These are phyloP conservation scores for Fusarium tjaetaba DNA, from an alignment of 2,329 filamentous ascomycete genomes.

Conservation along the genomic window DNA sequence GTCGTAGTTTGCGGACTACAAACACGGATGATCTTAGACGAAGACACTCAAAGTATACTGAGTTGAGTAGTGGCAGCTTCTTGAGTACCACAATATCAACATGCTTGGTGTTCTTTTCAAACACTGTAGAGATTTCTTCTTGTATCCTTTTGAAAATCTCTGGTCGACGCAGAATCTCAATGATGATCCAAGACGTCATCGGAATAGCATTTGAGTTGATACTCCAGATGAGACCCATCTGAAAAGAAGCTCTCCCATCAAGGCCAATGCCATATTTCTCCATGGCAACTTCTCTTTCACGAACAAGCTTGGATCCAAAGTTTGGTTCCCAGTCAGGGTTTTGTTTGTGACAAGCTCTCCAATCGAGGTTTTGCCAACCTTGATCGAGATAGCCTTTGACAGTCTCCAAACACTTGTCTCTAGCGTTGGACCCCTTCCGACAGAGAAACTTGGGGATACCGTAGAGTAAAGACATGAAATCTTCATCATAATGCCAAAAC, in stretches of 20 bases:
- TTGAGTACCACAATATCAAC: conserved; percentile 29
- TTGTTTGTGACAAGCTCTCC: conserved; percentile 3
- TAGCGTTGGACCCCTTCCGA: conserved; percentile 32
- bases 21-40: conserved; percentile 36
- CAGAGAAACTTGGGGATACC: conserved; percentile 36
- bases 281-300: conserved; percentile 37
- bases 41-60: conserved; percentile 36
- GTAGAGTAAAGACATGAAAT: conserved; percentile 39
- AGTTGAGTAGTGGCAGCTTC: conserved; percentile 32
- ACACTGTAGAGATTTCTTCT: conserved; percentile 19
- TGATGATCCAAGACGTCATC: conserved; percentile 38
- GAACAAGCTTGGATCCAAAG: conserved; percentile 39
- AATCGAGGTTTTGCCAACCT: conserved; percentile 28
- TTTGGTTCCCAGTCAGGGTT: conserved; percentile 35
- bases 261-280: conserved; percentile 37
- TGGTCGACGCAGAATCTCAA: conserved; percentile 36
- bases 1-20: conserved; percentile 37
- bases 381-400: conserved; percentile 22
- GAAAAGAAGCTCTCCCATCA: conserved; percentile 36
- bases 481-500: conserved; percentile 38
- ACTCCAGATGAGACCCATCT: conserved; percentile 41
- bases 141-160: conserved; percentile 28
- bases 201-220: conserved; percentile 42
- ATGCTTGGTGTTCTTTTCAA: not conserved
- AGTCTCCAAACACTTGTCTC: conserved; percentile 32